Evolutionary conservation across 371 early-diverging fungal species (phyloP), one percentile per base, ranked within the genome.

Genomic region (Batkoa obscura): DNA sequence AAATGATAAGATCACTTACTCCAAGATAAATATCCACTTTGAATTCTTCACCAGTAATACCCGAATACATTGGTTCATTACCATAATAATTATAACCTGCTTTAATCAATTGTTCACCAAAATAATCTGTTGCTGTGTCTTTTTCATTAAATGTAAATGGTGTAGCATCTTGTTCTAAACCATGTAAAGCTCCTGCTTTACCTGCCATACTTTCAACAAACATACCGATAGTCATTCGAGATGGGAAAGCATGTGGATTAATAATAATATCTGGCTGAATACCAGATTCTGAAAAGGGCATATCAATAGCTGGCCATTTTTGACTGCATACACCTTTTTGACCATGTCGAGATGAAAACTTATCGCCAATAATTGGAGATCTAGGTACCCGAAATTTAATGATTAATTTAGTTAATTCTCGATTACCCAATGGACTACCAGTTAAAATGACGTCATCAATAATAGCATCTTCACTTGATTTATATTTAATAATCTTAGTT

Each of bases 231-330:
- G 99, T 99, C 99, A 99, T 99, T 68, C 99, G 89, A 32, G 93
- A 92, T 15, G 99, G 99, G 84, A 99, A 99, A 64, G 99, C 99
- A 69, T 99, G 99, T 43, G 99, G 99, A 68, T 99, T 99, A 73
- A 99, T 98, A 60, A 99, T 99, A 50, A 99, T 86, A 74, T 99
- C 99, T 33, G 99, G 99, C 55, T 86, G 83, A 69, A 96, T 91
- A 33, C 99, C 99, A 1, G 88, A 79, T 68, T 98, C 99, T 39
- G 90, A 86, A 65, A 98, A 99, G 1, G 99, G 99, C 95, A 99
- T 94, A 68, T 99, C 98, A 35, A 89, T 73, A 5, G 89, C 78
- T 3, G 94, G 94, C 81, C 89, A 98, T 67, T 92, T 88, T 66
- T 91, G 90, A 33, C 95, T 94, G 65, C 93, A 92, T 53, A 99